Evolutionary conservation across 176 grass and related monocot genomes (phyloP).

Genomic region (Aegilops sharonensis): DNA sequence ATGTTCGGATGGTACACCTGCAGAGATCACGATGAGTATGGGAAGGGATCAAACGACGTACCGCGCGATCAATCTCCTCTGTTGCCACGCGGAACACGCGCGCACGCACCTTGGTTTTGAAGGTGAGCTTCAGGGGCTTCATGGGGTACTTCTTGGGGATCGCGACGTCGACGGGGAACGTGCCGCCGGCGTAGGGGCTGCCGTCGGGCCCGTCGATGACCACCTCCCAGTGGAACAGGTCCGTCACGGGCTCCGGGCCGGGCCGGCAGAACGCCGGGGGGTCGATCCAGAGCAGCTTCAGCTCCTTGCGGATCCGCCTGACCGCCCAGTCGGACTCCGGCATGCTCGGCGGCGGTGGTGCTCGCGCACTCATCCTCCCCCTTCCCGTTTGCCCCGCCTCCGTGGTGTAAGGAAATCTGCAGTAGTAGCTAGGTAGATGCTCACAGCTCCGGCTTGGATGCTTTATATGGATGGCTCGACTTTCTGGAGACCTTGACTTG

Average conservation of each 20-base stretch:
- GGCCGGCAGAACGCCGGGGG: slow-evolving; percentile 31
- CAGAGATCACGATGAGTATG: too few species aligned
- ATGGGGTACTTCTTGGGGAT: not conserved
- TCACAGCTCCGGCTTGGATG: not conserved
- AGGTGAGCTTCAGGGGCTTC: slow-evolving; percentile 10
- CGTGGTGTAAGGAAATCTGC: not conserved
- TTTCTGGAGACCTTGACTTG: too few species aligned
- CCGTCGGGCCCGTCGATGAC: slow-evolving; percentile 36
- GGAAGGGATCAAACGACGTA: too few species aligned
- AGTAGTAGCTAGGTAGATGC: not conserved
- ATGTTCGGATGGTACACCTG: slow-evolving; percentile 24
- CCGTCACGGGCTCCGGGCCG: slow-evolving; percentile 11
- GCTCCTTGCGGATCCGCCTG: slow-evolving; percentile 22
- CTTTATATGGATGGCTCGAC: not conserved
- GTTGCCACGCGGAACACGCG: not conserved
- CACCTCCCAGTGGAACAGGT: slow-evolving; percentile 39
- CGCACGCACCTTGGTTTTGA: slow-evolving; percentile 35
- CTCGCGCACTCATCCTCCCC: not conserved
- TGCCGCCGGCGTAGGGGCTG: slow-evolving; percentile 42
- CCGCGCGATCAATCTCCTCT: not conserved
- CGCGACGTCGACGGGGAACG: slow-evolving; percentile 21
- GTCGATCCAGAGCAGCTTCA: not conserved
- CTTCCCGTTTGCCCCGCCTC: not conserved
- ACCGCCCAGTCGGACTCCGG: not conserved
- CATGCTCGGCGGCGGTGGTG: not conserved